Percentiles rank a stretch among this genome's conserved stretches.
Evolutionary conservation across 768 basidiomycete species (phyloP).

Genomic region (Ephemerocybe angulata): DNA sequence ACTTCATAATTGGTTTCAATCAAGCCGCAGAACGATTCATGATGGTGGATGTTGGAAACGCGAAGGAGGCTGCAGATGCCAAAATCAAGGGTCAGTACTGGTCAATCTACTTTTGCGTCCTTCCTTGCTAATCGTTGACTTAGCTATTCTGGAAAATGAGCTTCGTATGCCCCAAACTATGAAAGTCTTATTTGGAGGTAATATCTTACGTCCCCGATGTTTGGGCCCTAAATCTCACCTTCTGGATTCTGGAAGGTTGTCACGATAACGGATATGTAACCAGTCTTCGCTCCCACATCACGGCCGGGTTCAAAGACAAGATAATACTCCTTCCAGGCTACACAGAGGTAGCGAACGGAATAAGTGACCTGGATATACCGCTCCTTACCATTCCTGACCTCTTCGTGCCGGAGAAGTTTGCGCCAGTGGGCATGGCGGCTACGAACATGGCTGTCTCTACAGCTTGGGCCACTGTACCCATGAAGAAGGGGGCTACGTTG

Average conservation of each 20-base stretch:
- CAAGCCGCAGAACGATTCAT: slow-evolving; percentile 63
- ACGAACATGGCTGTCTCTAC: not conserved
- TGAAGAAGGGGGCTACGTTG: not conserved
- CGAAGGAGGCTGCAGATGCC: slow-evolving; percentile 72
- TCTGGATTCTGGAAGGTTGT: slow-evolving; percentile 49
- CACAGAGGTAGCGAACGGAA: slow-evolving; percentile 55
- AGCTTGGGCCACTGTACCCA: not conserved
- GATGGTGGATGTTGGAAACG: slow-evolving; percentile 66
- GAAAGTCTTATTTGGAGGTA: slow-evolving; percentile 68
- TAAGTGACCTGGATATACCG: slow-evolving; percentile 55
- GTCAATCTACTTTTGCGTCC: slow-evolving; percentile 2
- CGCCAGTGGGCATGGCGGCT: no score
- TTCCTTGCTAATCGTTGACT: slow-evolving; percentile 4
- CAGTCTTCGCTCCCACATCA: slow-evolving; percentile 58
- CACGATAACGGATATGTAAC: slow-evolving; percentile 73
- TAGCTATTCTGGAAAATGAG: slow-evolving; percentile 57
- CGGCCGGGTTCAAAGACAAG: slow-evolving; percentile 61
- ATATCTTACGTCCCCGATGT: slow-evolving; percentile 9
- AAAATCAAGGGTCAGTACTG: slow-evolving; percentile 63
- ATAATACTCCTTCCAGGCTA: slow-evolving; percentile 64
- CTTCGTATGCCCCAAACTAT: slow-evolving; percentile 59
- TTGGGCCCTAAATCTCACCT: slow-evolving; percentile 3
- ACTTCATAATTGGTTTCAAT: slow-evolving; percentile 68
- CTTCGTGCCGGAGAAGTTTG: slow-evolving; percentile 57
- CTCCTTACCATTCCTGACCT: slow-evolving; percentile 51